phyloP scores from a whole-genome alignment of 2,329 filamentous ascomycete species.

The Talaromyces atroroseus region DNA sequence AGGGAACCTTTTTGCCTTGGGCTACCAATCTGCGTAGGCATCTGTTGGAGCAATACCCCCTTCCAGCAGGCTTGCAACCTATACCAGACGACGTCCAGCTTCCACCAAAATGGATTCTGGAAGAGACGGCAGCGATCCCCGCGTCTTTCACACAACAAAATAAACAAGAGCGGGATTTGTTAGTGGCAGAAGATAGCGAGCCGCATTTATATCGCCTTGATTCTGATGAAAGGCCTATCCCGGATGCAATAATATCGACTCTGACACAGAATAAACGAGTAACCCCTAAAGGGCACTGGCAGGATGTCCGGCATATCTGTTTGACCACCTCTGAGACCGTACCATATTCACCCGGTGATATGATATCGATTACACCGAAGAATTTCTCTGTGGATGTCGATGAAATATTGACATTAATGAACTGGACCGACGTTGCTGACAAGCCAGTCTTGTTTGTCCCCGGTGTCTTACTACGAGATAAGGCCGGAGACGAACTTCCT shows the following conservation, averaged over 20 bases:
- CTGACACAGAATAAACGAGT: constrained; percentile 64
- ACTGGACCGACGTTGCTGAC: constrained; percentile 71
- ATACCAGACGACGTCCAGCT: constrained; percentile 70
- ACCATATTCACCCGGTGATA: constrained; percentile 67
- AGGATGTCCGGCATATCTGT: constrained; percentile 81
- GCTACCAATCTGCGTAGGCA: constrained; percentile 60
- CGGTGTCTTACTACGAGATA: constrained; percentile 19
- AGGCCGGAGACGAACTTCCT: constrained; percentile 19
- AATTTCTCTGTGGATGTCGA: constrained; percentile 81
- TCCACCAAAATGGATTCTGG: constrained; percentile 65
- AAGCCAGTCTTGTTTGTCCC: constrained; percentile 52
- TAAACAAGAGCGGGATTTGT: not conserved
- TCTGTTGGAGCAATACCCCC: constrained; percentile 62
- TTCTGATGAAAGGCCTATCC: constrained; percentile 52
- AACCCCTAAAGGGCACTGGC: constrained; percentile 76
- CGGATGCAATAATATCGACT: constrained; percentile 51
- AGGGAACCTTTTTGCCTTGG: constrained; percentile 79
- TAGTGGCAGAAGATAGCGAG: not conserved
- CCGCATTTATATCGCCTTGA: constrained; percentile 24
- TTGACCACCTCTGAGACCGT: constrained; percentile 46
- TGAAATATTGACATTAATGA: constrained; percentile 69
- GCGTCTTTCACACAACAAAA: constrained; percentile 3
- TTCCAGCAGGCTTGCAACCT: constrained; percentile 60
- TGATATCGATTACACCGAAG: constrained; percentile 76
- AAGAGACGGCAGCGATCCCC: constrained; percentile 11